These are phyloP conservation scores for Spinacia oleracea DNA, from an alignment of 179 eudicot genomes.

Conservation along the genomic window DNA sequence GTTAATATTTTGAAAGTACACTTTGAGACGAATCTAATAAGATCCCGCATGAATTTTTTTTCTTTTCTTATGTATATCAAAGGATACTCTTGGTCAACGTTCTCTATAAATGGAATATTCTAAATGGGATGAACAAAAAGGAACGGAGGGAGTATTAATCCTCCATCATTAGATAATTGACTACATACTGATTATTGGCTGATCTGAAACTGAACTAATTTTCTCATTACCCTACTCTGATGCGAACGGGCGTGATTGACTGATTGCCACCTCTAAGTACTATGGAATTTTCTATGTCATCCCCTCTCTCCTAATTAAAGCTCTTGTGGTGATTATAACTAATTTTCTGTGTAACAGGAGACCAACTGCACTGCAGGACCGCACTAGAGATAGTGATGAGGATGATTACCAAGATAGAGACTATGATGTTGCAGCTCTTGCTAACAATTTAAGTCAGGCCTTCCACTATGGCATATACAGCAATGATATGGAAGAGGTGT, in stretches of 20 bases:
- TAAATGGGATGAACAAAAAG: too few relatives aligned
- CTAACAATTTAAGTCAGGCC: slow-evolving; percentile 91
- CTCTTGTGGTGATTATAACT: not conserved
- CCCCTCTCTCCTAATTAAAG: not conserved
- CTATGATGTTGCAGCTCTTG: slow-evolving; percentile 93
- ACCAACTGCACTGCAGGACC: slow-evolving; percentile 78
- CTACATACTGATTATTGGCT: not conserved
- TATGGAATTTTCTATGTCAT: not conserved
- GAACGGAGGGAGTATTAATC: too few relatives aligned
- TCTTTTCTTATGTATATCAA: too few relatives aligned
- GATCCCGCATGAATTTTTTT: too few relatives aligned
- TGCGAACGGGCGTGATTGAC: too few relatives aligned
- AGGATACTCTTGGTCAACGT: too few relatives aligned
- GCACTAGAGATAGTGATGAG: slow-evolving; percentile 81
- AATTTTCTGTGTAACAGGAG: slow-evolving; percentile 54
- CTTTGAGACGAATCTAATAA: too few relatives aligned
- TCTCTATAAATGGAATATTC: too few relatives aligned
- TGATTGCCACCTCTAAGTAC: not conserved
- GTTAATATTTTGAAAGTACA: too few relatives aligned
- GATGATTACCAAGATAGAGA: slow-evolving; percentile 97
- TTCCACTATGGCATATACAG: slow-evolving; percentile 76
- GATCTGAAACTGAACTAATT: not conserved
- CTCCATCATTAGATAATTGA: not conserved
- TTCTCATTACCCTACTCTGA: too few relatives aligned
- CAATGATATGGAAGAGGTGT: slow-evolving; percentile 76